Evolutionary conservation across 495 filamentous ascomycete species (phyloP).

Genomic region (Xylaria scruposa): DNA sequence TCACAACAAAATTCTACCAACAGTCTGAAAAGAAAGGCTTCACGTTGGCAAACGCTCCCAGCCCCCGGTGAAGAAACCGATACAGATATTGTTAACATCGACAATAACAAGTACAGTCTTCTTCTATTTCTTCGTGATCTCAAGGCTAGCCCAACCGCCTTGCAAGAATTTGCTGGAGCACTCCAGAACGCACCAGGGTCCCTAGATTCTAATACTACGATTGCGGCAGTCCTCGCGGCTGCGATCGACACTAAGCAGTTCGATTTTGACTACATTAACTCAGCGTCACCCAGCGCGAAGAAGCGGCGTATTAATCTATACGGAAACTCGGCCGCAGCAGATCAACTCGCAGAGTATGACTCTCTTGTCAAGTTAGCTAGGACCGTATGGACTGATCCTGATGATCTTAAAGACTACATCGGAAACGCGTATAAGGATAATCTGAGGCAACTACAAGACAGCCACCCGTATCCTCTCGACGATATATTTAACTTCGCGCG

Average conservation of each 20-base stretch:
- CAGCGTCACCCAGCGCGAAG: background rate
- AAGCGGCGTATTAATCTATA: background rate
- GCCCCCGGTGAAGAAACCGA: background rate
- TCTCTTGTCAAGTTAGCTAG: background rate
- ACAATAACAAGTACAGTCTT: background rate
- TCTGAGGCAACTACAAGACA: background rate
- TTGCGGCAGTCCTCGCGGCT: background rate
- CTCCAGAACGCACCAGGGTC: background rate
- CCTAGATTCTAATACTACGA: background rate
- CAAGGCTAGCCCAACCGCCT: background rate
- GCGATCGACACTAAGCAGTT: background rate
- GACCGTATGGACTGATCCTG: background rate
- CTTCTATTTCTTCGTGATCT: conserved; percentile 18
- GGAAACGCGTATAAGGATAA: background rate
- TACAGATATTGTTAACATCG: background rate
- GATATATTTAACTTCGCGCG: background rate
- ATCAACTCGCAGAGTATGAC: background rate
- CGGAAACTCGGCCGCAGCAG: background rate
- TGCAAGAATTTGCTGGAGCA: background rate
- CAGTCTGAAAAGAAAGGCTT: conserved; percentile 21
- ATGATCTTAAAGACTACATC: background rate
- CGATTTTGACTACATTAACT: conserved; percentile 8
- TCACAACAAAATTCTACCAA: background rate
- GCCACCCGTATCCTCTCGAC: background rate
- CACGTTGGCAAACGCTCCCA: conserved; percentile 7